These are phyloP conservation scores for Lotus japonicus DNA, from an alignment of 306 rosid species.

Conservation along the genomic window DNA sequence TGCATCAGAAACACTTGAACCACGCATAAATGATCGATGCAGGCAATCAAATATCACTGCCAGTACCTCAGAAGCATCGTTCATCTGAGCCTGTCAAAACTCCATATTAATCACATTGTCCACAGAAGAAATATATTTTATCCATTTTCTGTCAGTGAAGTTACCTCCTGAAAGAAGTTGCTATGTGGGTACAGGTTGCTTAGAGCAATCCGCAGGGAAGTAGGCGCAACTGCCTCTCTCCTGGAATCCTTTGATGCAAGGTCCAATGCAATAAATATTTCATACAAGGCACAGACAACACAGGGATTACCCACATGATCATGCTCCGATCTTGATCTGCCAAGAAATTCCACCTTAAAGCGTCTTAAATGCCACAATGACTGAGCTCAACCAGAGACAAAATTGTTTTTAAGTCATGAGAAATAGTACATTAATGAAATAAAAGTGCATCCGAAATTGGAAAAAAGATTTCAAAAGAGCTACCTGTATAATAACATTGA, in stretches of 20 bases:
- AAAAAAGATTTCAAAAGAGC: conserved; percentile 10
- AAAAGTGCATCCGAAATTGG: conserved; percentile 5
- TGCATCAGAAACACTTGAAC: conserved; percentile 50
- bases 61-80: conserved; percentile 97
- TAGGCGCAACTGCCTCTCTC: conserved; percentile 87
- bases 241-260: conserved; percentile 53
- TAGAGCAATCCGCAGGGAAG: conserved; percentile 83
- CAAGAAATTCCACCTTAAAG: conserved; percentile 78
- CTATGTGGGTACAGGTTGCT: conserved; percentile 89
- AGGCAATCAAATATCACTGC: conserved; percentile 86
- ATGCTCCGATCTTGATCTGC: conserved; percentile 70
- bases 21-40: conserved; percentile 66
- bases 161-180: conserved; percentile 92
- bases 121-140: conserved; percentile 9
- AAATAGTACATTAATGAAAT: background rate
- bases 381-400: conserved; percentile 42
- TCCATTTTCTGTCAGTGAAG: conserved; percentile 7
- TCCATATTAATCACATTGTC: conserved; percentile 27
- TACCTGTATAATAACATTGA: conserved; percentile 96
- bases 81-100: conserved; percentile 87
- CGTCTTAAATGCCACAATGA: conserved; percentile 86
- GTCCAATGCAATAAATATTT: conserved; percentile 65
- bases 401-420: conserved; percentile 23
- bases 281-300: conserved; percentile 87
- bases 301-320: conserved; percentile 90